Percentiles rank a stretch among this genome's conserved stretches.
Conservation (phyloP, 2,329 filamentous ascomycete species). For the Metarhizium brunneum region DNA sequence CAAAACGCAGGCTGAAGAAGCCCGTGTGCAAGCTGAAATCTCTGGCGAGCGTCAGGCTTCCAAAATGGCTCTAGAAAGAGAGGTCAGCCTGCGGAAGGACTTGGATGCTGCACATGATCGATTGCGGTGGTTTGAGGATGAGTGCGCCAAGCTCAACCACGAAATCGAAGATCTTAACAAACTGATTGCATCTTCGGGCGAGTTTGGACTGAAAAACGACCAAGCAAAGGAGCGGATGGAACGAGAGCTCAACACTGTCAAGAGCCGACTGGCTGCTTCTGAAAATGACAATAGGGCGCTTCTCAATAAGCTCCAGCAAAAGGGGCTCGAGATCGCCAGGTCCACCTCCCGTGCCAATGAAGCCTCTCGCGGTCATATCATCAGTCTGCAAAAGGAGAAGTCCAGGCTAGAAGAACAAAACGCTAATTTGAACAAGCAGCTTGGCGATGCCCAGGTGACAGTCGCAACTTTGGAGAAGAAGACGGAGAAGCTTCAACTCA, state of each 20-base stretch:
- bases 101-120: constrained; percentile 70
- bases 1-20: constrained; percentile 78
- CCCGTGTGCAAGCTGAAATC: constrained; percentile 72
- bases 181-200: constrained; percentile 79
- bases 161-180: constrained; percentile 82
- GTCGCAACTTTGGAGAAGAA: constrained; percentile 86
- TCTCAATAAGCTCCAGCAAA: constrained; percentile 96
- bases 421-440: constrained; percentile 68
- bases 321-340: constrained; percentile 89
- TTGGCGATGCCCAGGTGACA: constrained; percentile 75
- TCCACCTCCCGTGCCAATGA: constrained; percentile 81
- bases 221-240: constrained; percentile 91
- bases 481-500: constrained; percentile 83
- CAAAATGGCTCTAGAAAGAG: constrained; percentile 68
- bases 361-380: constrained; percentile 66
- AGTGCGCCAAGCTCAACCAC: constrained; percentile 65
- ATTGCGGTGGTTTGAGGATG: constrained; percentile 68
- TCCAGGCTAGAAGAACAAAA: constrained; percentile 73
- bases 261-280: constrained; percentile 79
- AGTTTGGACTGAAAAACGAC: constrained; percentile 82
- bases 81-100: constrained; percentile 67
- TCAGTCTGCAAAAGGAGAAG: constrained; percentile 75
- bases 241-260: constrained; percentile 81
- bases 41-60: constrained; percentile 73
- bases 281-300: constrained; percentile 93